Evolutionary conservation across 768 basidiomycete genomes (phyloP).

Genomic region (Suillus subalutaceus): DNA sequence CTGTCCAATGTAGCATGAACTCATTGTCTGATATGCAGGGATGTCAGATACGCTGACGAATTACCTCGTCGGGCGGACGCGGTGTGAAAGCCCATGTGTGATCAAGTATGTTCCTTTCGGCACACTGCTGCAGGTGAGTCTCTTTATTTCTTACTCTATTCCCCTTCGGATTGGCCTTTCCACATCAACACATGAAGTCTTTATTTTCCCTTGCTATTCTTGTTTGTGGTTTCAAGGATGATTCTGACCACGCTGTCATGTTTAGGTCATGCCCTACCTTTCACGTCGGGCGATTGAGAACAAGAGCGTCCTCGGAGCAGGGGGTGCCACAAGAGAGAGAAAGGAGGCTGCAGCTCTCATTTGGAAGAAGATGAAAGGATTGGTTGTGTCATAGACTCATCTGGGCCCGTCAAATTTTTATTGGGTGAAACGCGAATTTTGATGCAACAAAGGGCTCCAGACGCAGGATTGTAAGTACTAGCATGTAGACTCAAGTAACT

Average conservation of each 20-base stretch:
- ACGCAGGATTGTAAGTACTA: not conserved
- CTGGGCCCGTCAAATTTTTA: not conserved
- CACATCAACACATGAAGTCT: not conserved
- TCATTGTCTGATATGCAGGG: constrained; percentile 44
- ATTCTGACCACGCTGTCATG: constrained; percentile 18
- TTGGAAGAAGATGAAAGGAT: constrained; percentile 36
- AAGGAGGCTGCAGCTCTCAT: constrained; percentile 30
- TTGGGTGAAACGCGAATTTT: not conserved
- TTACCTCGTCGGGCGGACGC: constrained; percentile 59
- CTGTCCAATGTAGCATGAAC: not conserved
- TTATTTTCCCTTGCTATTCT: not conserved
- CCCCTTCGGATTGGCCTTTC: no score
- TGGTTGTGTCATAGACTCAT: not conserved
- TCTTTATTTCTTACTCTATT: not conserved
- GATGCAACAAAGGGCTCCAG: not conserved
- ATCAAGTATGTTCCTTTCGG: constrained; percentile 89
- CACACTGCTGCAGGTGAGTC: constrained; percentile 58
- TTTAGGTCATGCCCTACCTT: constrained; percentile 87
- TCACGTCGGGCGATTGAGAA: constrained; percentile 91
- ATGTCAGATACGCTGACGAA: constrained; percentile 87
- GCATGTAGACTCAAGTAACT: not conserved
- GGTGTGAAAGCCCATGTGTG: constrained; percentile 62
- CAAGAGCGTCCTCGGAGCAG: constrained; percentile 80
- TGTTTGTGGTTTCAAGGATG: no score
- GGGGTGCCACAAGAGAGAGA: constrained; percentile 53